Evolutionary conservation across 805 yeast genomes (phyloP).

Genomic region (Schwanniomyces pseudopolymorphus): DNA sequence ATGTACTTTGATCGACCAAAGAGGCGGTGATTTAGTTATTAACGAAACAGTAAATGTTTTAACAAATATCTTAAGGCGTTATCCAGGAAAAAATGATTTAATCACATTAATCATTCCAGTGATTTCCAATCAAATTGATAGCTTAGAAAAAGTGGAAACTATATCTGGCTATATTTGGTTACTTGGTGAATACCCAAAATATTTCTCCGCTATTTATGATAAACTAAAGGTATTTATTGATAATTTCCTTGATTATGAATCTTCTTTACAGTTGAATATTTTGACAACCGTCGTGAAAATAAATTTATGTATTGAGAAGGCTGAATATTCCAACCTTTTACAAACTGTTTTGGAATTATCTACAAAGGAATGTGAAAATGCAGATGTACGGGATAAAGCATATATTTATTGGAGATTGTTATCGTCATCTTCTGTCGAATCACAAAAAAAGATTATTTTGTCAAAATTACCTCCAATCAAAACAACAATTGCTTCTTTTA

Average conservation of each 20-base stretch:
- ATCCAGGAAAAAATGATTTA: conserved; percentile 51
- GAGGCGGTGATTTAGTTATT: conserved; percentile 59
- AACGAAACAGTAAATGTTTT: conserved; percentile 63
- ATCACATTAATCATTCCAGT: conserved; percentile 56
- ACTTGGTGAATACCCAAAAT: conserved; percentile 66
- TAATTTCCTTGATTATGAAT: conserved; percentile 57
- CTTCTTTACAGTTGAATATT: conserved; percentile 58
- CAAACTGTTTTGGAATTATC: conserved; percentile 62
- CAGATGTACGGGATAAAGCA: conserved; percentile 80
- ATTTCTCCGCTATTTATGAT: conserved; percentile 52
- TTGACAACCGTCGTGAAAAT: conserved; percentile 65
- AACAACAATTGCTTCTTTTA: conserved; percentile 69
- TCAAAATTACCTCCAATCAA: conserved; percentile 68
- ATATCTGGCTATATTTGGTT: conserved; percentile 66
- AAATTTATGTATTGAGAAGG: conserved; percentile 20
- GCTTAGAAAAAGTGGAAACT: conserved; percentile 49
- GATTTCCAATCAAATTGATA: conserved; percentile 47
- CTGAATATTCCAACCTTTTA: conserved; percentile 39
- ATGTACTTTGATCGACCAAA: conserved; percentile 58
- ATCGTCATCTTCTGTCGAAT: conserved; percentile 43
- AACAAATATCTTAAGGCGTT: conserved; percentile 66
- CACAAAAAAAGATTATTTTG: conserved; percentile 55
- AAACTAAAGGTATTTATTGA: conserved; percentile 48
- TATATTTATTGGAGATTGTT: conserved; percentile 77
- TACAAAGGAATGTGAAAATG: conserved; percentile 64